Percentiles rank a stretch among this genome's conserved stretches.
Evolutionary conservation across 805 yeast genomes (phyloP).

Genomic region (Monosporozyma servazzii): DNA sequence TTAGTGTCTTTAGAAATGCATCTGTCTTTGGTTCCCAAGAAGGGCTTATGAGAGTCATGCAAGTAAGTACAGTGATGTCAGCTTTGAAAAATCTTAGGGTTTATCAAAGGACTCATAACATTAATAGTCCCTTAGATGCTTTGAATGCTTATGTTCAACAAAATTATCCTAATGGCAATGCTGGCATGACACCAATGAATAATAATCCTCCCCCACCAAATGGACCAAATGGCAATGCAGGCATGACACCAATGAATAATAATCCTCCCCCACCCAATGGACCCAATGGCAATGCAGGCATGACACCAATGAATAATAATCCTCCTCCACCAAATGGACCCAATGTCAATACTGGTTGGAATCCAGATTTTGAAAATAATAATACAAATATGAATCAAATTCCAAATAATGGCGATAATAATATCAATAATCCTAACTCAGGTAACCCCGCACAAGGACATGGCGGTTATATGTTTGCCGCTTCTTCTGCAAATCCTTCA

Average conservation of each 20-base stretch:
- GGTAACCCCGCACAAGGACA: background rate
- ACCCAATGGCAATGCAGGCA: too few species aligned
- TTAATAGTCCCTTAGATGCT: constrained; percentile 47
- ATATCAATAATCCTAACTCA: background rate
- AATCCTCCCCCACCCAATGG: background rate
- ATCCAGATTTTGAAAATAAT: background rate
- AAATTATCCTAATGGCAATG: background rate
- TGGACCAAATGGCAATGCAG: background rate
- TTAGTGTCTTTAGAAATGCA: constrained; percentile 39
- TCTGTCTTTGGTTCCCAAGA: constrained; percentile 56
- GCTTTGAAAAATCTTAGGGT: constrained; percentile 58
- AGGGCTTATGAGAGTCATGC: constrained; percentile 59
- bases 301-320: background rate
- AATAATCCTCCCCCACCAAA: background rate
- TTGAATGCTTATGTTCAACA: constrained; percentile 28
- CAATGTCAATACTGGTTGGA: background rate
- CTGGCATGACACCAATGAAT: background rate
- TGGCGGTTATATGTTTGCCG: background rate
- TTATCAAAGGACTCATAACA: constrained; percentile 40
- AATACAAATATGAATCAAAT: background rate
- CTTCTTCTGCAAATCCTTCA: background rate
- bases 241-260: background rate
- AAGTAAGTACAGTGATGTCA: constrained; percentile 72
- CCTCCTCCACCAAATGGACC: background rate
- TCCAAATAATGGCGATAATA: background rate